Conservation (phyloP, 2,329 filamentous ascomycete genomes). For the Neonectria magnoliae region DNA sequence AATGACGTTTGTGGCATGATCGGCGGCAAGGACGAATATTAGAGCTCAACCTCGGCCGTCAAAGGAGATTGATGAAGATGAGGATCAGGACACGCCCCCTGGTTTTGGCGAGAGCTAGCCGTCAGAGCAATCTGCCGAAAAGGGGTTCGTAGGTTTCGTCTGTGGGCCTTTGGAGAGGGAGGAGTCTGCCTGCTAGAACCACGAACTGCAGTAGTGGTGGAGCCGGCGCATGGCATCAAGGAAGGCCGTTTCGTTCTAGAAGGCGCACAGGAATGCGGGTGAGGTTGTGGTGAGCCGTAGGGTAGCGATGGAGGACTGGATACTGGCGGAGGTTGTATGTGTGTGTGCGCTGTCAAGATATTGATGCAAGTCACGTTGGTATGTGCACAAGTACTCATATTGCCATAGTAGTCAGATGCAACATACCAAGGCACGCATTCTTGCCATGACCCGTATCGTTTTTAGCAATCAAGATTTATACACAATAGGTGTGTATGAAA, state of each 20-base stretch:
- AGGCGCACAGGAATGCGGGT: conserved; percentile 27
- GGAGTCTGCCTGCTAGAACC: neutral
- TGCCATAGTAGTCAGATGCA: too few relatives aligned
- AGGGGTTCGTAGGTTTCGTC: conserved; percentile 25
- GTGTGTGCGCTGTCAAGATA: too few relatives aligned
- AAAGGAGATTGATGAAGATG: conserved; percentile 36
- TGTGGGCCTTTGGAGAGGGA: conserved; percentile 18
- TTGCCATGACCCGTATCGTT: too few relatives aligned
- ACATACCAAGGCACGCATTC: neutral
- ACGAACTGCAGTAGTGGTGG: conserved; percentile 20
- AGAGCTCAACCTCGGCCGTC: conserved; percentile 21
- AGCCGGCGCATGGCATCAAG: conserved; percentile 14
- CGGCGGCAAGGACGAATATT: conserved; percentile 32
- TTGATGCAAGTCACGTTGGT: too few relatives aligned
- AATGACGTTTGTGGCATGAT: conserved; percentile 36
- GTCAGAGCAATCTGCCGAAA: conserved; percentile 39
- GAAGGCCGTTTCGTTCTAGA: conserved; percentile 43
- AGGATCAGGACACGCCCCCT: conserved; percentile 13
- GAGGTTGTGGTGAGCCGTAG: neutral
- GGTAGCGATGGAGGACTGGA: too few relatives aligned
- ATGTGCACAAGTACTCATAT: too few relatives aligned
- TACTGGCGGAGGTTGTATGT: too few relatives aligned
- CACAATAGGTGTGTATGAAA: too few relatives aligned
- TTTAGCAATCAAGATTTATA: too few relatives aligned
- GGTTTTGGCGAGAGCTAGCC: conserved; percentile 36